Evolutionary conservation across 257 asterid species (phyloP).

Genomic region (Solanum appendiculatum): DNA sequence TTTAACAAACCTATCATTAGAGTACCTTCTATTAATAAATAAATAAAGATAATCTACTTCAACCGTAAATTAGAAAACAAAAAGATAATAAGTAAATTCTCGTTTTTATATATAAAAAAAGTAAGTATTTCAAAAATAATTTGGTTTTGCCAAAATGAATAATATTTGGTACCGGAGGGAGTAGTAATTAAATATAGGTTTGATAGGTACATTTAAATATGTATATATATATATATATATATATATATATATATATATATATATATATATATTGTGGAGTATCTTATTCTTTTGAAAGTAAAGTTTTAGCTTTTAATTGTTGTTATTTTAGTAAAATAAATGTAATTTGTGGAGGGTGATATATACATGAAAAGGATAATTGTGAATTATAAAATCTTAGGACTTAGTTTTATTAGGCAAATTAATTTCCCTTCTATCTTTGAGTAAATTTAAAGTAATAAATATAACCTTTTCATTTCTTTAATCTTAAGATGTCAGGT

Average conservation of each 20-base stretch:
- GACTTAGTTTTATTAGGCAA: neutral
- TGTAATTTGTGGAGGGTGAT: neutral
- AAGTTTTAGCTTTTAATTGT: neutral
- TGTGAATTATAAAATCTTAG: neutral
- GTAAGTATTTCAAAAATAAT: neutral
- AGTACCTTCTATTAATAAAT: too few species aligned
- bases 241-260: too few species aligned
- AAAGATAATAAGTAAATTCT: too few species aligned
- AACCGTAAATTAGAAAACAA: too few species aligned
- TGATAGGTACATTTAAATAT: too few species aligned
- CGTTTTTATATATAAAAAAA: neutral
- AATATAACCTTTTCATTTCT: neutral
- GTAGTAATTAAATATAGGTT: too few species aligned
- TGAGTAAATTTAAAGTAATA: neutral
- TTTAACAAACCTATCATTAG: neutral
- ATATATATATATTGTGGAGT: neutral
- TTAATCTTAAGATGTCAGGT: slow-evolving; percentile 8
- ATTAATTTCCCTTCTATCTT: neutral
- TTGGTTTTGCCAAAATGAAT: neutral
- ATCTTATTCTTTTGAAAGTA: neutral
- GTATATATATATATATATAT: too few species aligned
- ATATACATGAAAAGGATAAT: neutral
- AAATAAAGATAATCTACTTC: too few species aligned
- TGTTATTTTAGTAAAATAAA: neutral
- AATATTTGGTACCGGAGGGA: too few species aligned